Evolutionary conservation across 805 yeast species (phyloP), one percentile per base, ranked within the genome.

Genomic region (Debaryomyces castellii): DNA sequence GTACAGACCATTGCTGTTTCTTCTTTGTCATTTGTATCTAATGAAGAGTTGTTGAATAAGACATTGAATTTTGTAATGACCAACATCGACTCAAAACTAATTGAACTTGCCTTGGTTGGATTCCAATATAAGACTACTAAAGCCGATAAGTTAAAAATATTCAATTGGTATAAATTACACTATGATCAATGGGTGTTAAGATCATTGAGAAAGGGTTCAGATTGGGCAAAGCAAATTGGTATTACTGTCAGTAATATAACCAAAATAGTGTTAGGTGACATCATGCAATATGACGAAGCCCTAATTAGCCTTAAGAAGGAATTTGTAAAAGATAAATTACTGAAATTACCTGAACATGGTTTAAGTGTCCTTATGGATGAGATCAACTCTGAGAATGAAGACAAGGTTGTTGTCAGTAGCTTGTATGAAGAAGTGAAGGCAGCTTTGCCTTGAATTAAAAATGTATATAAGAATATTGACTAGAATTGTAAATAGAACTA

Each of bases 71-170:
- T 76, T 55, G 78, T 84, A 11, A 59, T 64, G 44, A 76, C 77
- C 38, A 84, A 83, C 56, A 75, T 81, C 43, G 85, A 81, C 51
- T 67, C 77, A 7, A 71, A 68, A 23, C 59, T 78, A 54, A 74
- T 83, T 36, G 89, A 83, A 52, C 54, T 78, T 42, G 81, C 79
- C 0, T 61, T 85, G n/a, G 57, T 82, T 30, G 89, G 89, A 10
- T 43, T 63, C 75, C 51, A 71, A 64, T 57, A 70, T 66, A 58
- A 73, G 62, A 40, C 58, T 54, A 44, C 60, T 50, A 41, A 48
- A 52, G 40, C 60, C 41, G 48, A 57, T 53, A 66, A 64, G 49
- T 55, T 65, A 6, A 51, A 59, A 36, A 51, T 82, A 8, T 82
- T 83, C 80, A 63, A 71, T 3, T 85, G 89, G 89, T 83, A 74